Evolutionary conservation across 495 filamentous ascomycete genomes (phyloP), one percentile per base, ranked within the genome.

Genomic region (Neurospora sp.): DNA sequence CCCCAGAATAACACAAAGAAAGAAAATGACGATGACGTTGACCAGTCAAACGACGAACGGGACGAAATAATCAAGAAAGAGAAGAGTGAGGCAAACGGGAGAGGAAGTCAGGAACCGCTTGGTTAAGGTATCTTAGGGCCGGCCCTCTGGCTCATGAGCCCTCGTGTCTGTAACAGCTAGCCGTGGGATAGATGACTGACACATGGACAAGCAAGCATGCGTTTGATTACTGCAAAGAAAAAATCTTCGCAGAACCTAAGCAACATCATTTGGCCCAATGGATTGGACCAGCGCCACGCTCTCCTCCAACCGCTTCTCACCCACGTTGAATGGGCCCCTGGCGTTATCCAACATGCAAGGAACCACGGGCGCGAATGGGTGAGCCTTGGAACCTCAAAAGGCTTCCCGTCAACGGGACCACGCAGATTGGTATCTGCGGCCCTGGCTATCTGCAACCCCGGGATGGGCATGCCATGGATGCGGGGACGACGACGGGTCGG

Each of bases 11-110:
- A 53, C 38, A 22, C 61, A 40, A 74, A 69, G 39, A 71, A 72
- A 75, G 71, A 40, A 42, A 69, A 70, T 70, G 69, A 70, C 53
- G 39, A 40, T 39, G 68, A 42, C 40, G 65, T 69, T 42, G 37
- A 70, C 40, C 40, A 31, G 42, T 71, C 68, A 41, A 69, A 70
- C 68, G 42, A 71, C 70, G 65, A 72, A 69, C 27, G 37, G 40
- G 40, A 27, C 76, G 75, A 39, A 70, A 69, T 48, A 45, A 69
- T 70, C 71, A 18, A 71, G 71, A 71, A 72, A 69, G 71, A 68
- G 71, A 20, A 44, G 44, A 68, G 35, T 61, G 68, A 71, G 22
- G 53, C 42, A 71, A 68, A 59, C 27, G 14, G 53, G 27, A 65
- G 53, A 65, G 27, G 53, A 37, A 71, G 69, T 35, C 40, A 35